Evolutionary conservation across 345 rosid genomes (phyloP).

Genomic region (Aquilaria yunnanensis): DNA sequence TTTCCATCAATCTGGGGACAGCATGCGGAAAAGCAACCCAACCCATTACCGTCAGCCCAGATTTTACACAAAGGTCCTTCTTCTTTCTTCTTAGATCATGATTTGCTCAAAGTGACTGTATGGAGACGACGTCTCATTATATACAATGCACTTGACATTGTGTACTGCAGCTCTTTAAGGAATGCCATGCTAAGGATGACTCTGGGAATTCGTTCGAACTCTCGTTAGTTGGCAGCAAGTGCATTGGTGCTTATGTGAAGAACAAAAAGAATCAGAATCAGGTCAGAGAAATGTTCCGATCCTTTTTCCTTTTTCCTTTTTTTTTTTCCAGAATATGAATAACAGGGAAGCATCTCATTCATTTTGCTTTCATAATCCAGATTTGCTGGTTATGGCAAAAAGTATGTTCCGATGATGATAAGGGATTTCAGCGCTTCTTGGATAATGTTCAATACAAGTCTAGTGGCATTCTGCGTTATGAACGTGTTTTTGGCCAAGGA

Average conservation of each 20-base stretch:
- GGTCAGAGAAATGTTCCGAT: constrained; percentile 33
- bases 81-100: constrained; percentile 6
- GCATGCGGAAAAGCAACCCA: constrained; percentile 72
- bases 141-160: background rate
- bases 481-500: constrained; percentile 89
- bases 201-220: constrained; percentile 70
- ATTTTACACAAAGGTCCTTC: constrained; percentile 76
- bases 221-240: constrained; percentile 77
- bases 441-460: constrained; percentile 90
- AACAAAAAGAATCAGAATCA: constrained; percentile 95
- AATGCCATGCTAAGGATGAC: constrained; percentile 47
- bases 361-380: constrained; percentile 36
- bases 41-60: constrained; percentile 97
- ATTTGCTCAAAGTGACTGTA: background rate
- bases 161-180: constrained; percentile 67
- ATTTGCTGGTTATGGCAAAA: constrained; percentile 98
- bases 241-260: constrained; percentile 94
- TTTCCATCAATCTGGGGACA: constrained; percentile 93
- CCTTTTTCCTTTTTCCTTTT: background rate
- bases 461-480: constrained; percentile 82
- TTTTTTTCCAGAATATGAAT: constrained; percentile 3
- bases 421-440: constrained; percentile 92
- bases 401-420: constrained; percentile 63
- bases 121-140: background rate
- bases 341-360: constrained; percentile 6